Evolutionary conservation across 164 flowering plant species (phyloP).

Genomic region (Paratinospora sagittata): DNA sequence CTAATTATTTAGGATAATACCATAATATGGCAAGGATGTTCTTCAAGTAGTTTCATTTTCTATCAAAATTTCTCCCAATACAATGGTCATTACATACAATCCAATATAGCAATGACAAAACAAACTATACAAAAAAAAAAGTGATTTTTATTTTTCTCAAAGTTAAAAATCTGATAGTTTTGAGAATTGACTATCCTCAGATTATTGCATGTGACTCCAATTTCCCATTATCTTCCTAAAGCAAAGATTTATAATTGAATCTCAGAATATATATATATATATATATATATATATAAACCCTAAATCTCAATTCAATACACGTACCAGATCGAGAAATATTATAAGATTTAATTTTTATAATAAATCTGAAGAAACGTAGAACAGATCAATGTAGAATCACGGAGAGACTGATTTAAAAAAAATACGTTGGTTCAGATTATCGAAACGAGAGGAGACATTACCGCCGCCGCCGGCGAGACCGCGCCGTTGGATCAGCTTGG

Average conservation of each 20-base stretch:
- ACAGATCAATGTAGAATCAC: not conserved
- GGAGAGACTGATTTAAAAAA: not conserved
- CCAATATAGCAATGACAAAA: no score
- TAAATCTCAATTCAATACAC: not conserved
- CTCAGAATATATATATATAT: no score
- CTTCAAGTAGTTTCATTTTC: no score
- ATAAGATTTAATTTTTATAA: not conserved
- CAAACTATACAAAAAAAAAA: no score
- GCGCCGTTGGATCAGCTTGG: slow-evolving; percentile 55
- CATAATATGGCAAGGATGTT: no score
- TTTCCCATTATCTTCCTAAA: no score
- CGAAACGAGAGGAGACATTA: slow-evolving; percentile 11
- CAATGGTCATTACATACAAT: no score
- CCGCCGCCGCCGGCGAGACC: slow-evolving; percentile 64
- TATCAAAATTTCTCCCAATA: no score
- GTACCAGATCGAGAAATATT: not conserved
- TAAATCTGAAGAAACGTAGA: not conserved
- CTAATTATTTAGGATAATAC: no score
- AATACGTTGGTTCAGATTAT: not conserved
- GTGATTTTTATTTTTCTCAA: not conserved
- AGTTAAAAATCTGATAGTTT: not conserved
- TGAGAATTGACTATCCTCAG: not conserved
- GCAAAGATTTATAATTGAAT: not conserved
- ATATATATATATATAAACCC: no score
- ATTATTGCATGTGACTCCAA: not conserved